Evolutionary conservation across 2,329 filamentous ascomycete genomes (phyloP), one percentile per base, ranked within the genome.

Genomic region (Pseudocercospora vitis): DNA sequence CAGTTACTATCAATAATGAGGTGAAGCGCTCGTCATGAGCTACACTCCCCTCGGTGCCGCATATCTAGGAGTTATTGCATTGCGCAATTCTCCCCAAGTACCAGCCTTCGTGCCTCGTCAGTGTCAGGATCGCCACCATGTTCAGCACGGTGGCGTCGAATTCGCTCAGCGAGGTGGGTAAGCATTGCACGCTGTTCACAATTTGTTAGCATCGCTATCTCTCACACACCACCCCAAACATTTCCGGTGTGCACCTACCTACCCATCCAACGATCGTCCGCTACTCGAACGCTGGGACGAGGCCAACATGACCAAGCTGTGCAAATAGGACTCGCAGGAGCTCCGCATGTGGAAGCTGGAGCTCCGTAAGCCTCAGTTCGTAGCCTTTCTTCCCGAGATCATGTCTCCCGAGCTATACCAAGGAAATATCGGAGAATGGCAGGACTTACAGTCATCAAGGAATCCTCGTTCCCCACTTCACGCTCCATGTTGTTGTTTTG

Each of bases 401-500:
- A 24, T 8, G 32, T 18, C 31, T 26, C 45, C 19, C 31, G 33
- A 7, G 47, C n/a, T 16, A 19, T n/a, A 19, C n/a, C 26, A 37
- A 50, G 32, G 19, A 53, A 24, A 26, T 29, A 52, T 16, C 23
- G 24, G 8, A 44, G 21, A 21, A 47, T 16, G 16, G 31, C 5
- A 31, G 31, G 32, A 64, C 68, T 63, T 56, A 71, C 68, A 58
- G 81, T 82, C 46, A 85, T 77, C 56, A 76, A 79, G 33, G 78
- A 78, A 55, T 85, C 81, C 52, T 77, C 76, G 60, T 80, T 76
- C 11, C 81, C 81, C 12, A 79, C 81, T 57, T 77, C 78, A 28
- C 81, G 76, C 52, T 82, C 76, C 56, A 80, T 76, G 61, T 86
- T 82, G 63, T 87, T 87, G 62, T 82, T 76, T 56, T 76, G 79